Conservation (phyloP, 2,329 filamentous ascomycete species). For the Aspergillus ibericus region DNA sequence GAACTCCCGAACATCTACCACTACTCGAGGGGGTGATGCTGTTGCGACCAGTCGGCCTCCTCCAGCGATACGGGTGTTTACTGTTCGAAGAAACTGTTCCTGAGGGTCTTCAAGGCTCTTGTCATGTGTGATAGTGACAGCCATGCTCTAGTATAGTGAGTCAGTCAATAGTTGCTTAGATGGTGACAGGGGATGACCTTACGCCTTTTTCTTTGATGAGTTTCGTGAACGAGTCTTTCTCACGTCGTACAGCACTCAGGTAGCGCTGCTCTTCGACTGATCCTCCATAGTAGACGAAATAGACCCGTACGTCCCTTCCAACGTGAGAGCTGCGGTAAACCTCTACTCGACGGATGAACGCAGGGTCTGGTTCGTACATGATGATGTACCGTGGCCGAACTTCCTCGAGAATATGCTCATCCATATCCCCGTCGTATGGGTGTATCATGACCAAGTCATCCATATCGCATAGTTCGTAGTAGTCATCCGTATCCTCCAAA, state of each 20-base stretch:
- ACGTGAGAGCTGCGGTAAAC: constrained; percentile 94
- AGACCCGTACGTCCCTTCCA: constrained; percentile 84
- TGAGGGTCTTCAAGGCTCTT: constrained; percentile 75
- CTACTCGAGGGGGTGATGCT: constrained; percentile 80
- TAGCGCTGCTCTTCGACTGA: constrained; percentile 96
- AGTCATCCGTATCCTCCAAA: constrained; percentile 87
- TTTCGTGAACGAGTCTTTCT: constrained; percentile 94
- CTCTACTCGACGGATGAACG: constrained; percentile 91
- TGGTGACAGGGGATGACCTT: constrained; percentile 21
- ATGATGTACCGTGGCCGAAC: constrained; percentile 90
- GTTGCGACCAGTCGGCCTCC: constrained; percentile 83
- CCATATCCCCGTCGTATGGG: constrained; percentile 91
- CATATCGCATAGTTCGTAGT: constrained; percentile 89
- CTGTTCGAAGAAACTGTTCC: constrained; percentile 86
- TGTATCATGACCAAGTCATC: constrained; percentile 85
- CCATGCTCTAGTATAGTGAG: constrained; percentile 64
- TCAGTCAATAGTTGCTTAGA: constrained; percentile 14
- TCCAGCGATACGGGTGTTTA: constrained; percentile 95
- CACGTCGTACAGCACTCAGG: constrained; percentile 81
- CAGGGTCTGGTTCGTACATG: constrained; percentile 96
- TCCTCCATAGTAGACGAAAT: constrained; percentile 93
- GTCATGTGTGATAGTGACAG: constrained; percentile 77
- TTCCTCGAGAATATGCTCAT: constrained; percentile 95
- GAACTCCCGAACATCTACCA: constrained; percentile 96
- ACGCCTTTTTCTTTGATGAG: constrained; percentile 88